phyloP scores from a whole-genome alignment of 2,329 filamentous ascomycete genomes.

The Ophiostoma ips region DNA sequence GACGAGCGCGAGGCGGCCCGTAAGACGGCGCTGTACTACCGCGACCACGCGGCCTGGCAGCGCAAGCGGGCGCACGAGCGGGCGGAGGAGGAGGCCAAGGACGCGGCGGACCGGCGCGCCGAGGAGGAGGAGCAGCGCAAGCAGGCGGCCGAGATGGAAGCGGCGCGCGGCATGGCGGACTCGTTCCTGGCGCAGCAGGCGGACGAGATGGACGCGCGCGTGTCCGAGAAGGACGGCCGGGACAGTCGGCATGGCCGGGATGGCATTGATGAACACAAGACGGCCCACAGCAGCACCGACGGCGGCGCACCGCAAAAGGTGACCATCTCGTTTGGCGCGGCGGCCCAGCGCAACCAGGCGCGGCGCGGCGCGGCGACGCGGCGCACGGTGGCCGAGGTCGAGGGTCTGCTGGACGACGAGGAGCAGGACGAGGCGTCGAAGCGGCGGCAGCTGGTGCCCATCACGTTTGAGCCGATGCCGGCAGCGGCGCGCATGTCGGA shows the following conservation, averaged over 20 bases:
- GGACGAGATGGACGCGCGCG: slow-evolving; percentile 44
- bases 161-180: slow-evolving; percentile 73
- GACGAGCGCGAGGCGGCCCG: slow-evolving; percentile 69
- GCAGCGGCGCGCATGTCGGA: slow-evolving; percentile 60
- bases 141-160: slow-evolving; percentile 58
- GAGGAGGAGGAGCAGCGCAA: slow-evolving; percentile 64
- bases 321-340: slow-evolving; percentile 84
- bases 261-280: neutral
- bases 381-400: slow-evolving; percentile 83
- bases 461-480: slow-evolving; percentile 61
- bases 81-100: slow-evolving; percentile 57
- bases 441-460: slow-evolving; percentile 66
- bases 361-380: slow-evolving; percentile 40
- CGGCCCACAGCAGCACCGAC: neutral
- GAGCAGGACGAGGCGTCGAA: slow-evolving; percentile 58
- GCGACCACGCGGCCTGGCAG: slow-evolving; percentile 72
- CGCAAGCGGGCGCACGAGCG: slow-evolving; percentile 65
- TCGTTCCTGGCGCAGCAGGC: slow-evolving; percentile 80
- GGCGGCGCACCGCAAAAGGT: slow-evolving; percentile 31
- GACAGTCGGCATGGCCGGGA: neutral
- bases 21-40: slow-evolving; percentile 70
- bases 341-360: slow-evolving; percentile 57
- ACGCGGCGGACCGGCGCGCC: slow-evolving; percentile 67
- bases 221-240: neutral
- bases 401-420: slow-evolving; percentile 88